phyloP scores from a whole-genome alignment of 2,329 filamentous ascomycete species.

The Trichoderma brevicompactum region DNA sequence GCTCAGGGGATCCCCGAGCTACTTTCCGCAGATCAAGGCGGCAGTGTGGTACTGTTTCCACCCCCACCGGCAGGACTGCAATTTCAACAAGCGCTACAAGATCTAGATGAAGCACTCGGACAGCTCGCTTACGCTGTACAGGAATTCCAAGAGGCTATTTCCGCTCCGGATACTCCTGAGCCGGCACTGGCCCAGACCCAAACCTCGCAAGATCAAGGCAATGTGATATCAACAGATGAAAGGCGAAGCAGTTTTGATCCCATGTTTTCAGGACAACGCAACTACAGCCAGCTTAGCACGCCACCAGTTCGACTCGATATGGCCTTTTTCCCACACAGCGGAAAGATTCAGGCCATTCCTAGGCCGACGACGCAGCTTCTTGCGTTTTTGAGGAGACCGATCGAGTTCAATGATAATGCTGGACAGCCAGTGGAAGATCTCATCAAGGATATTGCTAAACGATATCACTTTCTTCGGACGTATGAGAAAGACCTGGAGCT shows the following conservation, averaged over 20 bases:
- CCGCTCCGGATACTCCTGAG: conserved; percentile 4
- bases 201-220: conserved; percentile 6
- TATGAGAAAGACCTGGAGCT: conserved; percentile 56
- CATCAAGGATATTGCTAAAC: conserved; percentile 28
- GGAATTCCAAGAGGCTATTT: conserved; percentile 25
- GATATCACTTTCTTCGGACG: conserved; percentile 51
- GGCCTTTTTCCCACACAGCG: conserved; percentile 45
- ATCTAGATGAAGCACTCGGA: conserved; percentile 28
- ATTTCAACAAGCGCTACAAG: conserved; percentile 21
- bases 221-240: background rate
- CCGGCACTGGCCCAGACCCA: background rate
- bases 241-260: background rate
- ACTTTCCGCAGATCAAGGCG: conserved; percentile 4
- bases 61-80: background rate
- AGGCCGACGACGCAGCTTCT: conserved; percentile 29
- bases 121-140: conserved; percentile 27
- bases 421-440: background rate
- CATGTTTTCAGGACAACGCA: background rate
- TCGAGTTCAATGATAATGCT: conserved; percentile 29
- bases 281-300: background rate
- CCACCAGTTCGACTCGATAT: conserved; percentile 37
- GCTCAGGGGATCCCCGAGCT: background rate
- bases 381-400: conserved; percentile 33
- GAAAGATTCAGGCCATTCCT: conserved; percentile 33
- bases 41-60: conserved; percentile 15